phyloP scores from a whole-genome alignment of 148 eudicot genomes.

The Fagopyrum esculentum region DNA sequence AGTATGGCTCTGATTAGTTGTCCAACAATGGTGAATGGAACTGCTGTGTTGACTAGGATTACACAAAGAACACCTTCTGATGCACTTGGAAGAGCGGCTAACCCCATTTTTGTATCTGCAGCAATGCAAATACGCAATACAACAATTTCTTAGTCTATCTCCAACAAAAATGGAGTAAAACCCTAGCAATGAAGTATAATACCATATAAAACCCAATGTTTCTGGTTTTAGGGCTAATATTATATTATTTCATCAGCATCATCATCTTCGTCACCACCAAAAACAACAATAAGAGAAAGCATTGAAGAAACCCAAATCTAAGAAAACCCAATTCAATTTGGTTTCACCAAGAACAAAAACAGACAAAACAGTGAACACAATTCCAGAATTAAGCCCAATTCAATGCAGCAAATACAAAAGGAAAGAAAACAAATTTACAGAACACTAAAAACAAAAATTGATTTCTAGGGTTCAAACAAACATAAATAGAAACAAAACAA shows the following conservation, averaged over 20 bases:
- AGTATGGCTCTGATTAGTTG: slow-evolving; percentile 33
- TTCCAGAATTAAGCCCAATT: not conserved
- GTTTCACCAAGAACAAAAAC: not conserved
- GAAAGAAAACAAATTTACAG: not conserved
- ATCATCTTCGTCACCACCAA: not conserved
- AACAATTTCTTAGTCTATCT: not conserved
- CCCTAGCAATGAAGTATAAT: not conserved
- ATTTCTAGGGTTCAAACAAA: not conserved
- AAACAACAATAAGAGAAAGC: not conserved
- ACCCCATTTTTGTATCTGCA: slow-evolving; percentile 27
- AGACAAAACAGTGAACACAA: not conserved
- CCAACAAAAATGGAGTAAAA: not conserved
- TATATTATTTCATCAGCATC: no score
- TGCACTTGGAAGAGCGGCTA: slow-evolving; percentile 36
- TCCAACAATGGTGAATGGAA: slow-evolving; percentile 30
- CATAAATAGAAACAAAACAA: not conserved
- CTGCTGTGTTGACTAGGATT: slow-evolving; percentile 39
- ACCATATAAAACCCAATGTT: not conserved
- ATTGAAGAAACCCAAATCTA: no score
- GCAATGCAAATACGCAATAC: not conserved
- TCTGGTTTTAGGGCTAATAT: not conserved
- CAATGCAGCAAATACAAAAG: not conserved
- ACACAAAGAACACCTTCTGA: slow-evolving; percentile 45
- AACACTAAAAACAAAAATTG: not conserved
- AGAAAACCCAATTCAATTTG: not conserved